Base-by-base conservation (phyloP, 2,329 filamentous ascomycete genomes). In the Microsporum canis region DNA sequence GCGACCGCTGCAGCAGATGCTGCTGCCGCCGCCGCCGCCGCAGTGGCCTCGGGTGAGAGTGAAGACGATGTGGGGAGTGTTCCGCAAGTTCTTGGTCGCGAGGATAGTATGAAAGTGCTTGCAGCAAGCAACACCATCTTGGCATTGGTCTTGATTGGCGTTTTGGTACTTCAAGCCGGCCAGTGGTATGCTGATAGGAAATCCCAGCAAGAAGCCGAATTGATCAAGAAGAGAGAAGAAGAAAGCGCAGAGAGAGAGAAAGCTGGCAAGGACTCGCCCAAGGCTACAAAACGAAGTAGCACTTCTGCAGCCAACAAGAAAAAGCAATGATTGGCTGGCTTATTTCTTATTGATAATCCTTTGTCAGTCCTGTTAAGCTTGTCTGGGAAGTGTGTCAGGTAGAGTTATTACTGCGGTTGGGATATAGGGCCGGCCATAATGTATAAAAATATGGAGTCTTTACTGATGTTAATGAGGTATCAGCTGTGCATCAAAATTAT, bases 131-230 rank as follows among this genome's bases (percentile, higher is more conserved):
- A 99, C 76, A 97, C 94, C 2, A 99, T 99, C 71, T 77, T 97
- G 61, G 94, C 92, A 39, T 82, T 99, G 51, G 90, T 99, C 34
- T 77, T 99, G 59, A 86, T 97, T 2, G 94, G 94, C 3, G 89
- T 99, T 7, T 73, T 99, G 66, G 89, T 96, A 38, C 77, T 99
- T 70, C 94, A 99, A 83, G 90, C 90, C 23, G 94, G 94, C 8
- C 90, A 97, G 81, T 97, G 92, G 94, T 99, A 99, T 77, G 94
- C 94, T 31, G 91, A 97, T 82, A 83, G 89, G 71, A 95, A 95
- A 78, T 91, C 97, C 75, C 81, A 82, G 70, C 88, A 91, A 72
- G 91, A 96, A 74, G 80, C 82, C 61, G 84, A 83, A 70, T 82
- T 84, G 71, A 80, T 87, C 65, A 82, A 85, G 66, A 76, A 79